Base-by-base conservation (phyloP, 208 protist species). In the Crithidia acanthocephali region DNA sequence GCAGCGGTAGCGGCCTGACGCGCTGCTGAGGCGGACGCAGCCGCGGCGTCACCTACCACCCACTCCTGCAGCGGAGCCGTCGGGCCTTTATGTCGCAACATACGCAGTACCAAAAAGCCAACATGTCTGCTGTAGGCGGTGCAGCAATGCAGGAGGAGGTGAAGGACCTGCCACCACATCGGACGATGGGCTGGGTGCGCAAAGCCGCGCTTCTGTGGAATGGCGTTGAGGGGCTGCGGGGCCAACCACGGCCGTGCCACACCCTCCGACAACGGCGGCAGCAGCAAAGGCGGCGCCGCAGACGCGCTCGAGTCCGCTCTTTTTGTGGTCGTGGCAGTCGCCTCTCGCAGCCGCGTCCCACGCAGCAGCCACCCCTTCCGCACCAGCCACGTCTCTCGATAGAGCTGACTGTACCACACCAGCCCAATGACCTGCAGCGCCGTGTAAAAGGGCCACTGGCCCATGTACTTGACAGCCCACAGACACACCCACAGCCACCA, bases 361-460 rank as follows among this genome's bases (percentile, higher is more conserved):
- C 63, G 68, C 66, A 81, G 65, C 58, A 81, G 64, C 66, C 69
- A 73, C 16, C 77, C 69, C 40, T 81, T 84, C 27, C 79, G 74
- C 68, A 84, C 60, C 56, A 84, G 32, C 76, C 79, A 84, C 50
- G 68, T 72, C 61, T 86, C 76, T 20, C 55, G 77, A 69, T 81
- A 86, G 55, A 86, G 70, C 37, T 76, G 66, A 22, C 42, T 73
- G 56, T 69, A 83, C 78, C 81, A 86, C 15, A 86, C 62, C 18
- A 86, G 55, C 18, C 81, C 78, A 20, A 86, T 55, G 10, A 80
- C 27, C 52, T 83, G 81, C 45, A 86, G 64, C 9, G 74, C 48
- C 7, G 81, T 76, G 30, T 86, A 86, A 37, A 77, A 63, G 15
- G 74, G 79, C 71, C 77, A 83, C 63, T 83, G 77, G 13, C 77